Conservation (phyloP, 352 stramenopile species). For the Globisporangium paroecandrum region DNA sequence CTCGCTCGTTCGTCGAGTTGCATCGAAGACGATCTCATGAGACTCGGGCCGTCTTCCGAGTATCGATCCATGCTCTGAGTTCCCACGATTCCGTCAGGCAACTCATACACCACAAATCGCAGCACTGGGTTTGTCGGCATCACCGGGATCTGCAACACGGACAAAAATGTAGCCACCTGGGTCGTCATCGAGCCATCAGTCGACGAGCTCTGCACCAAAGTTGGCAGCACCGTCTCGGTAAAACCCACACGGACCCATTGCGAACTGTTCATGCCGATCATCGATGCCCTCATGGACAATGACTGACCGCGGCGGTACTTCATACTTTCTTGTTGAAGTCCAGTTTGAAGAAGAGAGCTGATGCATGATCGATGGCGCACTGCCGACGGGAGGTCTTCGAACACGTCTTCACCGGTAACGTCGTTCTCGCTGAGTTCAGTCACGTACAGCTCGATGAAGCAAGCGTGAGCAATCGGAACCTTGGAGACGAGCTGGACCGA, state of each 20-base stretch:
- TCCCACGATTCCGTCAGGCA: constrained; percentile 41
- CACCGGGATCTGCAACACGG: constrained; percentile 71
- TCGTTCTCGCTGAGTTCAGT: constrained; percentile 59
- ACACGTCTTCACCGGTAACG: constrained; percentile 43
- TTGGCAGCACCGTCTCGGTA: constrained; percentile 75
- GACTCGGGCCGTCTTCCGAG: constrained; percentile 12
- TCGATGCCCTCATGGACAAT: constrained; percentile 37
- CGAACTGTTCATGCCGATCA: constrained; percentile 24
- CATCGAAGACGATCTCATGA: constrained; percentile 36
- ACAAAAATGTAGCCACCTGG: constrained; percentile 74
- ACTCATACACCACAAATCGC: constrained; percentile 81
- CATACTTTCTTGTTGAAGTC: constrained; percentile 62
- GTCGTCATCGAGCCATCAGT: constrained; percentile 15
- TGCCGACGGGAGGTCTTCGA: constrained; percentile 44
- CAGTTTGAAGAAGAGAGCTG: constrained; percentile 69
- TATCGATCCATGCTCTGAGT: constrained; percentile 11
- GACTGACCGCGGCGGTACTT: constrained; percentile 50
- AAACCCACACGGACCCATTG: constrained; percentile 73
- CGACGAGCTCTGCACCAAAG: constrained; percentile 30
- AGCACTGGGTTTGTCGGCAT: constrained; percentile 61
- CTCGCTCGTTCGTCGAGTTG: constrained; percentile 57
- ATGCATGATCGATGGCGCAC: constrained; percentile 61
- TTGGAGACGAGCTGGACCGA: constrained; percentile 66
- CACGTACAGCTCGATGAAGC: constrained; percentile 76
- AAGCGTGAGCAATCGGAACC: constrained; percentile 59